Evolutionary conservation across 108 stramenopile species (phyloP), one percentile per base, ranked within the genome.

Genomic region (Aurantiochytrium sp.): DNA sequence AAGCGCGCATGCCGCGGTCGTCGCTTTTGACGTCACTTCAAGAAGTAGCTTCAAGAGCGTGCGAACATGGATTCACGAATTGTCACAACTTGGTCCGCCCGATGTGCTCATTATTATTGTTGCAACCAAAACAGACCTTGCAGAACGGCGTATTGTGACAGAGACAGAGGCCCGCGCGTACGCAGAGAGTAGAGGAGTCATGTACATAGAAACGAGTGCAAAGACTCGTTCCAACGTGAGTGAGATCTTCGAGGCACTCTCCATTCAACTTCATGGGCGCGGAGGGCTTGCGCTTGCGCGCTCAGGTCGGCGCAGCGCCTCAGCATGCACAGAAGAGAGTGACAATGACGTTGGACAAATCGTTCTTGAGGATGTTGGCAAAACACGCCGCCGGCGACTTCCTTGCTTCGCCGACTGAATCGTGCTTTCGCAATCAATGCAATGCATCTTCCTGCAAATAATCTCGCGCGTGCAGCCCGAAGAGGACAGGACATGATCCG

Each of bases 1-100:
- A 14, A 59, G 89, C 64, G 92, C 92, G 21, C 58, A 87, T 5
- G 92, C 92, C 16, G 92, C 92, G 0, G 29, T 92, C 5, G 60
- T 92, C 12, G 91, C 88, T 18, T 92, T 64, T 59, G 92, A 92
- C 35, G 64, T 91, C 21, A 92, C 92, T 14, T 21, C 59, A 29
- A 14, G 6, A 44, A 4, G 4, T 16, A 55, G 91, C 25, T 93
- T 91, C 89, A 88, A 90, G 35, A 5, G 58, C 51, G 57, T 90
- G 43, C 44, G 88, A 53, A 87, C 64, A 25, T 92, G 92, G 92
- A 88, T 92, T n/a, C 58, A 91, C 42, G 92, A 92, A 90, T 72
- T 92, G 47, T 25, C 87, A 60, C 28, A 45, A 16, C 43, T 69
- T 49, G 91, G 91, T 8, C 88, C 88, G 0, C 43, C 59, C 25